phyloP scores from a whole-genome alignment of 805 yeast species.

The Candida loeiensis region DNA sequence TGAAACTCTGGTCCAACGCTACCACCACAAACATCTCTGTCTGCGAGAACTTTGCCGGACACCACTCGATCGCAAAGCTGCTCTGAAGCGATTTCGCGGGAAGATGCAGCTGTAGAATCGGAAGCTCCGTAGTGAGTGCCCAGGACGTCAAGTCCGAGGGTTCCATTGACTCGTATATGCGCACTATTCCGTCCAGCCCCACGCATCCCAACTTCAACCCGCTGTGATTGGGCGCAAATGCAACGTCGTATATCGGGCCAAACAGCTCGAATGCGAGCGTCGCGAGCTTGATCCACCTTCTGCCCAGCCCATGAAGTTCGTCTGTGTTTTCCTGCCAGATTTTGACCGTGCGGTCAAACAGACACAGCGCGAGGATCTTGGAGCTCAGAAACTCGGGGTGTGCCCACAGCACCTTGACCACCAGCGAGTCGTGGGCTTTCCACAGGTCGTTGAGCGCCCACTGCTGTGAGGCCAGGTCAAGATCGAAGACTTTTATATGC shows the following conservation, averaged over 20 bases:
- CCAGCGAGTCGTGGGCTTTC: slow-evolving; percentile 92
- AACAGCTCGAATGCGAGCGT: slow-evolving; percentile 75
- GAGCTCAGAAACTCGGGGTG: slow-evolving; percentile 81
- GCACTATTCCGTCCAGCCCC: slow-evolving; percentile 81
- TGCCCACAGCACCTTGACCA: slow-evolving; percentile 86
- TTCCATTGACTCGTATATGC: slow-evolving; percentile 84
- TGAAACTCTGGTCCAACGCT: slow-evolving; percentile 81
- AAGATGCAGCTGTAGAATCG: slow-evolving; percentile 56
- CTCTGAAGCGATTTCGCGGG: slow-evolving; percentile 82
- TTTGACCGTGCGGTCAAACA: slow-evolving; percentile 84
- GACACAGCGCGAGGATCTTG: slow-evolving; percentile 78
- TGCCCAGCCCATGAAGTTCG: slow-evolving; percentile 71
- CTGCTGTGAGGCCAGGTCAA: slow-evolving; percentile 58
- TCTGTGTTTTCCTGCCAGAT: slow-evolving; percentile 89
- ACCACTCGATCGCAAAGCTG: slow-evolving; percentile 85
- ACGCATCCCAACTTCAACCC: slow-evolving; percentile 83
- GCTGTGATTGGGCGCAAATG: slow-evolving; percentile 80
- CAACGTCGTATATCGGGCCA: slow-evolving; percentile 87
- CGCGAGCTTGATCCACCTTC: slow-evolving; percentile 74
- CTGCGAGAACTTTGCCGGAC: slow-evolving; percentile 72
- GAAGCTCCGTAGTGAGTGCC: slow-evolving; percentile 71
- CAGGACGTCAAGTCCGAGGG: slow-evolving; percentile 85
- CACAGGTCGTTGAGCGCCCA: slow-evolving; percentile 89
- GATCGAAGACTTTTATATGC: slow-evolving; percentile 83
- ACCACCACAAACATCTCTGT: slow-evolving; percentile 79